phyloP scores from a whole-genome alignment of 1,284 basidiomycete species.

The Tilletia walkeri region DNA sequence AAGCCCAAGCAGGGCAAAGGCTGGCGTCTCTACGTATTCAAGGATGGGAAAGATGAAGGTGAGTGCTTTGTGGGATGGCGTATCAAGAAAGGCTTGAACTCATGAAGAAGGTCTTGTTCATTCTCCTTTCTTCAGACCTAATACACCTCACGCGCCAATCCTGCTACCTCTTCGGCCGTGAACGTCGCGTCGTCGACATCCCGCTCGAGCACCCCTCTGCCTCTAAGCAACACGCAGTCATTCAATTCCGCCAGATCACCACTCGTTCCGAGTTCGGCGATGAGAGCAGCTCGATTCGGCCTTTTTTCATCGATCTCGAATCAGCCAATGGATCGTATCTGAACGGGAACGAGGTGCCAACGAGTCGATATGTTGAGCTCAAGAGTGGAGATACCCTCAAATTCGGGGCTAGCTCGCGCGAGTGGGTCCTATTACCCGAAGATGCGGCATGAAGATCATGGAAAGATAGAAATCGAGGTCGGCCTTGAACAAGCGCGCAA shows the following conservation, averaged over 20 bases:
- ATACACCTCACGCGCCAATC: constrained; percentile 89
- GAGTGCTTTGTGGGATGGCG: constrained; percentile 54
- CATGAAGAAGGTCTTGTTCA: too few species aligned
- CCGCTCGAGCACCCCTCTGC: constrained; percentile 90
- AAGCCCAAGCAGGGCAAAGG: constrained; percentile 71
- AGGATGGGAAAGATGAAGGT: constrained; percentile 88
- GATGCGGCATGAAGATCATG: constrained; percentile 16
- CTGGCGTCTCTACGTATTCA: constrained; percentile 97
- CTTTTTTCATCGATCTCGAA: constrained; percentile 82
- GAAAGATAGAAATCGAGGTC: too few species aligned
- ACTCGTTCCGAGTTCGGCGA: constrained; percentile 85
- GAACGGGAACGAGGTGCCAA: constrained; percentile 79
- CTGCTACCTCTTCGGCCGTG: constrained; percentile 87
- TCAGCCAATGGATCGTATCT: constrained; percentile 92
- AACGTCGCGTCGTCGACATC: constrained; percentile 70
- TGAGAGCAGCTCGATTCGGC: constrained; percentile 60
- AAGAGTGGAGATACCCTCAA: constrained; percentile 67
- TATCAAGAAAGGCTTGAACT: neutral
- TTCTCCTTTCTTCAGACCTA: constrained; percentile 64
- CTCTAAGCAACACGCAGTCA: constrained; percentile 96
- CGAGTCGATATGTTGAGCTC: constrained; percentile 86
- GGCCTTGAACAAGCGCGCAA: too few species aligned
- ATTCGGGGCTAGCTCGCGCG: constrained; percentile 46
- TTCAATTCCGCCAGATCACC: constrained; percentile 84
- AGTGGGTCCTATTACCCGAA: constrained; percentile 51